phyloP scores from a whole-genome alignment of 2,329 filamentous ascomycete species.

The Penicillium brasilianum region DNA sequence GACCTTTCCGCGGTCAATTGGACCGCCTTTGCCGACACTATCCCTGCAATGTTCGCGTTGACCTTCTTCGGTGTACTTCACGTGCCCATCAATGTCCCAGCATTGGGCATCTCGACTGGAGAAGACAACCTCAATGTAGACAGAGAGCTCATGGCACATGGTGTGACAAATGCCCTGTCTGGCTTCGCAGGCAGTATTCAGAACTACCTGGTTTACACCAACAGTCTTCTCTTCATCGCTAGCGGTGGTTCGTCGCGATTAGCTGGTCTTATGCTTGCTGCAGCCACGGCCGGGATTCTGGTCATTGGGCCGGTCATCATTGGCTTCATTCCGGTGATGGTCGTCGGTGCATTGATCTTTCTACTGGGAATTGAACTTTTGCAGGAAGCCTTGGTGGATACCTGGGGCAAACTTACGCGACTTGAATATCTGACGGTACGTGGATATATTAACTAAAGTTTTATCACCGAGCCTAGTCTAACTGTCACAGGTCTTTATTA shows the following conservation, averaged over 20 bases:
- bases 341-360: conserved; percentile 94
- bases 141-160: conserved; percentile 88
- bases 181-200: conserved; percentile 87
- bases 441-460: conserved; percentile 4
- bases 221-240: conserved; percentile 94
- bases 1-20: conserved; percentile 83
- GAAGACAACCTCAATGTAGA: conserved; percentile 93
- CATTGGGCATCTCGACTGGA: conserved; percentile 84
- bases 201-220: conserved; percentile 97
- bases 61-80: conserved; percentile 98
- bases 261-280: conserved; percentile 83
- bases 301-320: conserved; percentile 85
- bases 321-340: conserved; percentile 94
- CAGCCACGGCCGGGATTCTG: conserved; percentile 79
- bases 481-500: conserved; percentile 68
- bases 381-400: conserved; percentile 84
- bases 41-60: conserved; percentile 93
- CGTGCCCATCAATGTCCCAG: conserved; percentile 97
- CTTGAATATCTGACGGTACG: conserved; percentile 85
- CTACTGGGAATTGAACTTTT: conserved; percentile 91
- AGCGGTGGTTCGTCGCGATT: conserved; percentile 87
- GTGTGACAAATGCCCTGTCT: conserved; percentile 89
- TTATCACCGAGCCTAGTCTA: neutral
- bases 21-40: conserved; percentile 78
- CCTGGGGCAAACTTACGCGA: conserved; percentile 82